A percentile compares a stretch with the other conserved stretches of the same genome.
These are phyloP conservation scores for Simplicillium aogashimaense DNA, from an alignment of 2,329 filamentous ascomycete genomes.

Conservation along the genomic window DNA sequence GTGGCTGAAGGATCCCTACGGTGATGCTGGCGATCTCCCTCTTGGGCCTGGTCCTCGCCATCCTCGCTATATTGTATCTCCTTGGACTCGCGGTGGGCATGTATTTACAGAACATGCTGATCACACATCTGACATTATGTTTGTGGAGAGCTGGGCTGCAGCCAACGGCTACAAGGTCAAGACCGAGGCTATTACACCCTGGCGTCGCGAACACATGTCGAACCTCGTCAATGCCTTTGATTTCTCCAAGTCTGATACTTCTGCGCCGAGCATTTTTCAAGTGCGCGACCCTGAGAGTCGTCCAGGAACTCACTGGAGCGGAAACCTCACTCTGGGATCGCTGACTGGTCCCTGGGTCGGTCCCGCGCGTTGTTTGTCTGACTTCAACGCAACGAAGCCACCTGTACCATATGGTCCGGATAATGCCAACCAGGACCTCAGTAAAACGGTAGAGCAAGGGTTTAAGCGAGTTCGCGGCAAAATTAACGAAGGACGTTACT, in stretches of 20 bases:
- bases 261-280: conserved; percentile 25
- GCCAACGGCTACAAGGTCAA: conserved; percentile 20
- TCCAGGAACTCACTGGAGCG: conserved; percentile 18
- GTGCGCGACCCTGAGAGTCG: conserved; percentile 28
- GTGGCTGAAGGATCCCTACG: conserved; percentile 34
- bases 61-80: conserved; percentile 42
- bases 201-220: conserved; percentile 16
- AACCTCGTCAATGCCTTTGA: conserved; percentile 22
- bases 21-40: conserved; percentile 17
- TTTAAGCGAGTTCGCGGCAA: conserved; percentile 41
- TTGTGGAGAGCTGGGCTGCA: conserved; percentile 34
- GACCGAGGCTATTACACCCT: conserved; percentile 12
- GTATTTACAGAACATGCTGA: conserved; percentile 43
- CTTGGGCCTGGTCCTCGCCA: conserved; percentile 30
- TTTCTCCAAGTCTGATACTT: conserved; percentile 35
- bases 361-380: conserved; percentile 27
- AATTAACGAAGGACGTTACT: conserved; percentile 42
- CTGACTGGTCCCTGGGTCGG: conserved; percentile 17
- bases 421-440: conserved; percentile 18
- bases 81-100: conserved; percentile 40
- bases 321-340: conserved; percentile 13
- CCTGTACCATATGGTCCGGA: conserved; percentile 31
- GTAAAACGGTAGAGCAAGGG: conserved; percentile 33
- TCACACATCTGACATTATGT: conserved; percentile 43
- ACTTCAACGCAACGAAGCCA: conserved; percentile 10